Conservation (phyloP, 1,284 basidiomycete genomes). For the Ceratobasidium sp. region DNA sequence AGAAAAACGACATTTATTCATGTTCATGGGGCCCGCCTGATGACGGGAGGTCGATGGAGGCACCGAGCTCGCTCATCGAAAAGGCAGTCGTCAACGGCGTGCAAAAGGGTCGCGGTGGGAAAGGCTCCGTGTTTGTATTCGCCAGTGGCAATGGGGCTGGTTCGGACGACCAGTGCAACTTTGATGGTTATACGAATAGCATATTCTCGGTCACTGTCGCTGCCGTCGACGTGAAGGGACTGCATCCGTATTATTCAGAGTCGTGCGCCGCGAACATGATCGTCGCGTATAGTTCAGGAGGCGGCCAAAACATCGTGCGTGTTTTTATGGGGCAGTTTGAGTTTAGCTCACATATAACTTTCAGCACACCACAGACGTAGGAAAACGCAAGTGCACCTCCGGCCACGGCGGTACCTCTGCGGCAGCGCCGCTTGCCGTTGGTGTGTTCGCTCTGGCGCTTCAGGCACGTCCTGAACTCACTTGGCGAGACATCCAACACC, state of each 20-base stretch:
- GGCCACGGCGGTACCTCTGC: slow-evolving; percentile 96
- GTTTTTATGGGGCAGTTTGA: background rate
- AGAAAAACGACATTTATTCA: slow-evolving; percentile 92
- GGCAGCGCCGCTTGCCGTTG: slow-evolving; percentile 96
- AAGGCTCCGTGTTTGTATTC: slow-evolving; percentile 95
- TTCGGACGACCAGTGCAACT: slow-evolving; percentile 96
- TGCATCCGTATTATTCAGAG: slow-evolving; percentile 98
- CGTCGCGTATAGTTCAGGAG: slow-evolving; percentile 96
- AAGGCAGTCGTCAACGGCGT: slow-evolving; percentile 96
- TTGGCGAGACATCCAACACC: slow-evolving; percentile 96
- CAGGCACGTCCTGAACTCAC: slow-evolving; percentile 89
- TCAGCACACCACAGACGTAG: slow-evolving; percentile 94
- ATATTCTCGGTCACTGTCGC: slow-evolving; percentile 97
- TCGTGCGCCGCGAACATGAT: slow-evolving; percentile 96
- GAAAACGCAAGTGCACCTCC: slow-evolving; percentile 82
- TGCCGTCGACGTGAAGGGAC: slow-evolving; percentile 89
- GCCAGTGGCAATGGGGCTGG: slow-evolving; percentile 96
- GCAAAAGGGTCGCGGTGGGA: slow-evolving; percentile 87
- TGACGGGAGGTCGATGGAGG: slow-evolving; percentile 95
- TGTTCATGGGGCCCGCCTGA: slow-evolving; percentile 99
- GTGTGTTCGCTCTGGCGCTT: slow-evolving; percentile 87
- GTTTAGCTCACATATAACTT: slow-evolving; percentile 38
- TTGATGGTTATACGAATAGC: slow-evolving; percentile 98
- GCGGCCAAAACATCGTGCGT: slow-evolving; percentile 88
- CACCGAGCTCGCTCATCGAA: slow-evolving; percentile 88